Base-by-base conservation (phyloP, 2,329 filamentous ascomycete species). In the Cadophora luteo-olivacea region DNA sequence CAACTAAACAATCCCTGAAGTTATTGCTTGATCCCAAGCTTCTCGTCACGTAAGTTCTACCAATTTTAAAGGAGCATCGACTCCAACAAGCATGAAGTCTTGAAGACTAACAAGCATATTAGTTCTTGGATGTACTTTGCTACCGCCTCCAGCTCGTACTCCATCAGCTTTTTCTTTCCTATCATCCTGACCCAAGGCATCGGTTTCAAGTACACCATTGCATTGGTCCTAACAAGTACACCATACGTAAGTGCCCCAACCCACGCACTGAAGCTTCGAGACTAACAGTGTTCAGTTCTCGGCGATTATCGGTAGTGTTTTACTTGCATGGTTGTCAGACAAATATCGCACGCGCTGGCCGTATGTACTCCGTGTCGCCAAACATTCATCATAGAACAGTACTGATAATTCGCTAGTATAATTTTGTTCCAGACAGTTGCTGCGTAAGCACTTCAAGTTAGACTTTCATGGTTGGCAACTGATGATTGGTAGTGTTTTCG, bases 321-420 rank as follows among this genome's bases (percentile, higher is more conserved):
- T 11, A 19, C 32, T 32, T 5, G 54, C 54, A 11, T 58, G 54
- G 54, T 2, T 58, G 19, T 58, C 54, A 6, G 54, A 58, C 54
- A 58, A 58, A 32, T 58, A 58, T 32, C 54, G 54, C 14, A 58
- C 32, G 14, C 54, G 54, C 25, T 58, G 54, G 54, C 54, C 54
- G 54, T 58, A n/a, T 32, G 54, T 58, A 6, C 7, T 11, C 24
- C 8, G 14, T 7, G 7, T 14, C 25, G 1, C 54, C 3, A 14
- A 5, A 25, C 2, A 9, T 1, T 11, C 7, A 19, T 4, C 19
- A 6, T 32, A 4, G 5, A 54, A 4, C 1, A 32, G 2, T 14
- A 33, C 32, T 58, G 54, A 58, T 32, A 19, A 12, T 1, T 14
- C 19, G 19, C 12, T 32, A 58, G 54, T 9, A 58, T 58, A 9